Evolutionary conservation across 2,329 filamentous ascomycete genomes (phyloP).

Genomic region (Botrytis galanthina): DNA sequence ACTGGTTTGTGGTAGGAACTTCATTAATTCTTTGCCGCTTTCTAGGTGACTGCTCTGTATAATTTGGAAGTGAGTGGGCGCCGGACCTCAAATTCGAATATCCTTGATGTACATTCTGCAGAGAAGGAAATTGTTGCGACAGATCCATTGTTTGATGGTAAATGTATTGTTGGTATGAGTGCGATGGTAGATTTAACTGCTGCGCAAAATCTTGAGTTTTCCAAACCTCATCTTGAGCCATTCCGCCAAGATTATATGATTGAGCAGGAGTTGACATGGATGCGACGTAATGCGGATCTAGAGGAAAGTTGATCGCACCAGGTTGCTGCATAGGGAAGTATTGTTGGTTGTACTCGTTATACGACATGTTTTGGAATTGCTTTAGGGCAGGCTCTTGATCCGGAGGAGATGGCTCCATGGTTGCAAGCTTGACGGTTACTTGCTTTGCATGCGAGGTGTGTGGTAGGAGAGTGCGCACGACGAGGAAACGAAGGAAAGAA

Average conservation of each 20-base stretch:
- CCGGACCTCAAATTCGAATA: slow-evolving; percentile 2
- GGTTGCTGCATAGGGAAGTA: slow-evolving; percentile 2
- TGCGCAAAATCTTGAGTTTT: background rate
- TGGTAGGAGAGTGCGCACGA: background rate
- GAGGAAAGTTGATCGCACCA: background rate
- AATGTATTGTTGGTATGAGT: slow-evolving; percentile 1
- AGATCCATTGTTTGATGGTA: slow-evolving; percentile 1
- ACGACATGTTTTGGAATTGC: background rate
- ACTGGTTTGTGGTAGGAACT: background rate
- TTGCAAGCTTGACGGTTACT: slow-evolving; percentile 4
- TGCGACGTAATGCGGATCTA: background rate
- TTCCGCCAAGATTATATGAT: background rate
- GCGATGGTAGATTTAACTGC: background rate
- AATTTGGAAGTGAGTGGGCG: background rate
- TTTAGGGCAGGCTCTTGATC: background rate
- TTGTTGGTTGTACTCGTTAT: slow-evolving; percentile 14
- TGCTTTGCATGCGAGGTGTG: background rate
- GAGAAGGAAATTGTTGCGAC: background rate
- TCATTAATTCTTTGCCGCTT: slow-evolving; percentile 13
- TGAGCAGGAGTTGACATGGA: background rate
- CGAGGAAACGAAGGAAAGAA: background rate
- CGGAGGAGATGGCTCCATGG: background rate
- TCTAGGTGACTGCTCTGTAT: background rate
- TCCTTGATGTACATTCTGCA: background rate
- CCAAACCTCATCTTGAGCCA: background rate